Percentiles rank a stretch among this genome's conserved stretches.
phyloP scores from a whole-genome alignment of 306 rosid species.

The Vachellia collinsii region DNA sequence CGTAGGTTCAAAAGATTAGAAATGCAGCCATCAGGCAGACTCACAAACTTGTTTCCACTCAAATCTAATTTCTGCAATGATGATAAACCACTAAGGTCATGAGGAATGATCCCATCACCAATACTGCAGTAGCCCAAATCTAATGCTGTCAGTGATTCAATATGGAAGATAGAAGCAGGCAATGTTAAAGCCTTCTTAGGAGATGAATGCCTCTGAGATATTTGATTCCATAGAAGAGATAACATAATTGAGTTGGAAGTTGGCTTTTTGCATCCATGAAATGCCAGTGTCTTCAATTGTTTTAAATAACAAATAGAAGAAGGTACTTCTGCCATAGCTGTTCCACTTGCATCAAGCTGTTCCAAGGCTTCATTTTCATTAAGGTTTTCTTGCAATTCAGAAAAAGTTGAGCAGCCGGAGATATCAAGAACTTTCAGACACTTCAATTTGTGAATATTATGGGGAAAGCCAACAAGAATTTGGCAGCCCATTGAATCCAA shows the following conservation, averaged over 20 bases:
- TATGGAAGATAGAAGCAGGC: neutral
- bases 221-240: neutral
- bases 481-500: neutral
- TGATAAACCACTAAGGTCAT: neutral
- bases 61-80: neutral
- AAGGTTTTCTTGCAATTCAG: neutral
- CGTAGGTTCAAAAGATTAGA: neutral
- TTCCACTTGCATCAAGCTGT: neutral
- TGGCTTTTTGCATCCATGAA: neutral
- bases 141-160: neutral
- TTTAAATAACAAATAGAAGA: neutral
- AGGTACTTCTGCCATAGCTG: neutral
- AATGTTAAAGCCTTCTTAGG: neutral
- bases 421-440: neutral
- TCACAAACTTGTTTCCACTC: slow-evolving; percentile 1
- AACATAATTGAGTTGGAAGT: neutral
- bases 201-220: neutral
- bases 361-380: neutral
- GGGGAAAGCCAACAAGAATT: neutral
- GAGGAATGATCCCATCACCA: neutral
- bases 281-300: neutral
- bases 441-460: neutral
- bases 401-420: neutral
- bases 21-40: neutral
- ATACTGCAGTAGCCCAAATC: slow-evolving; percentile 1